A percentile compares a stretch with the other conserved stretches of the same genome.
Evolutionary conservation across 1,284 basidiomycete genomes (phyloP).

Genomic region (Ustilago esculenta): DNA sequence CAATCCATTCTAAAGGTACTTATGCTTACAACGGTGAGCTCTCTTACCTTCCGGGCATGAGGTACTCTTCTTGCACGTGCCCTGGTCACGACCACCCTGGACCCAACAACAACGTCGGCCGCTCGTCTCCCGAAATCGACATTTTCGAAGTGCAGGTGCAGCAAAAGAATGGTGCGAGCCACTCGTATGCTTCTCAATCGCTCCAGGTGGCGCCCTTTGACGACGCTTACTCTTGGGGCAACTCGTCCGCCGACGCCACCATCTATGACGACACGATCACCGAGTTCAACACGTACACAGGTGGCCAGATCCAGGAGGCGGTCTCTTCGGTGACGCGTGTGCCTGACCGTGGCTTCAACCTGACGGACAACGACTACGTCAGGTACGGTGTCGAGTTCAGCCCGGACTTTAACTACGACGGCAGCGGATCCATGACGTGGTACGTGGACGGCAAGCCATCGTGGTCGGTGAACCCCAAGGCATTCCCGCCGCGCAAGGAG

Average conservation of each 20-base stretch:
- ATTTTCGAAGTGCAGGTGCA: slow-evolving; percentile 71
- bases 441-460: slow-evolving; percentile 63
- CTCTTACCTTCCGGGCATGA: slow-evolving; percentile 61
- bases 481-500: slow-evolving; percentile 30
- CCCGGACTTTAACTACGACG: slow-evolving; percentile 59
- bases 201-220: slow-evolving; percentile 66
- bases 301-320: slow-evolving; percentile 65
- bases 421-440: slow-evolving; percentile 59
- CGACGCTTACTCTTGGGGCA: slow-evolving; percentile 56
- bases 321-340: slow-evolving; percentile 58
- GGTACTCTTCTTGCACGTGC: slow-evolving; percentile 61
- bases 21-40: slow-evolving; percentile 59
- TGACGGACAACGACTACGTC: slow-evolving; percentile 35
- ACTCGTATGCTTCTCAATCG: slow-evolving; percentile 62
- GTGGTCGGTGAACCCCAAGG: slow-evolving; percentile 55
- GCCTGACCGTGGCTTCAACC: slow-evolving; percentile 56
- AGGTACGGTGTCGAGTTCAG: slow-evolving; percentile 64
- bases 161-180: slow-evolving; percentile 61
- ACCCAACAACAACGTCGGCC: slow-evolving; percentile 59
- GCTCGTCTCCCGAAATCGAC: slow-evolving; percentile 66
- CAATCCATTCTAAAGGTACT: slow-evolving; percentile 27
- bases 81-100: slow-evolving; percentile 60
- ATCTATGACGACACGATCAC: slow-evolving; percentile 52
- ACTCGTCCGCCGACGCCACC: slow-evolving; percentile 34
- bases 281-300: slow-evolving; percentile 61